Percentiles rank a stretch among this genome's conserved stretches.
These are phyloP conservation scores for Colletotrichum neosansevieriae DNA, from an alignment of 2,329 filamentous ascomycete species.

Conservation along the genomic window DNA sequence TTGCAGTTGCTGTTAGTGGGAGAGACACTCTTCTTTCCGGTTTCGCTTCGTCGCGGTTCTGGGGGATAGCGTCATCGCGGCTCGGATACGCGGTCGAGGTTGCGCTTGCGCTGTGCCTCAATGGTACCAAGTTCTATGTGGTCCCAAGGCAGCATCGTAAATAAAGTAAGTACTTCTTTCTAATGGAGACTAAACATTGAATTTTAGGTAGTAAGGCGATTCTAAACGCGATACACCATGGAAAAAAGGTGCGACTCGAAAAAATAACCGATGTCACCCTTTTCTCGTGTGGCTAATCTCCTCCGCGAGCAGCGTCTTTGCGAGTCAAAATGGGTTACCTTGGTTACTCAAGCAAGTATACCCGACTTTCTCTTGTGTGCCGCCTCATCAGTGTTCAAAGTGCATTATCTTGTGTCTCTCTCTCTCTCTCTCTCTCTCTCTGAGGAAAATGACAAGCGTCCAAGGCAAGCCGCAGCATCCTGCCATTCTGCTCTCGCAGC, in stretches of 20 bases:
- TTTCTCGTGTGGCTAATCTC: neutral
- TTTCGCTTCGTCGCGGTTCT: too few relatives aligned
- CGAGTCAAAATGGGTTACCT: neutral
- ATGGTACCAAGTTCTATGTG: too few relatives aligned
- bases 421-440: too few relatives aligned
- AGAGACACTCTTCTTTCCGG: neutral
- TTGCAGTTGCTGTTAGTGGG: constrained; percentile 18
- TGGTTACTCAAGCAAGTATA: neutral
- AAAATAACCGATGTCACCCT: constrained; percentile 9
- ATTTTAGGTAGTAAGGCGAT: constrained; percentile 5
- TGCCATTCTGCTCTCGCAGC: constrained; percentile 12
- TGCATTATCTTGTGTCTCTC: too few relatives aligned
- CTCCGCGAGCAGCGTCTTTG: neutral
- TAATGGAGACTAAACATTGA: neutral
- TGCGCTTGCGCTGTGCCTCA: too few relatives aligned
- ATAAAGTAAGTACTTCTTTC: too few relatives aligned
- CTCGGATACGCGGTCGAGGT: too few relatives aligned
- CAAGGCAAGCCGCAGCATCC: constrained; percentile 28
- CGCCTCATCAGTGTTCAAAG: too few relatives aligned
- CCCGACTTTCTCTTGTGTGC: neutral
- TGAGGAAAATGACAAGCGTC: constrained; percentile 17
- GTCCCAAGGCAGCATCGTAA: too few relatives aligned
- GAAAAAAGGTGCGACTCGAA: neutral
- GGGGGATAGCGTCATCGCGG: too few relatives aligned
- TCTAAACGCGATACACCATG: neutral